Conservation (phyloP, 129 eudicot genomes). For the Arctium minus region DNA sequence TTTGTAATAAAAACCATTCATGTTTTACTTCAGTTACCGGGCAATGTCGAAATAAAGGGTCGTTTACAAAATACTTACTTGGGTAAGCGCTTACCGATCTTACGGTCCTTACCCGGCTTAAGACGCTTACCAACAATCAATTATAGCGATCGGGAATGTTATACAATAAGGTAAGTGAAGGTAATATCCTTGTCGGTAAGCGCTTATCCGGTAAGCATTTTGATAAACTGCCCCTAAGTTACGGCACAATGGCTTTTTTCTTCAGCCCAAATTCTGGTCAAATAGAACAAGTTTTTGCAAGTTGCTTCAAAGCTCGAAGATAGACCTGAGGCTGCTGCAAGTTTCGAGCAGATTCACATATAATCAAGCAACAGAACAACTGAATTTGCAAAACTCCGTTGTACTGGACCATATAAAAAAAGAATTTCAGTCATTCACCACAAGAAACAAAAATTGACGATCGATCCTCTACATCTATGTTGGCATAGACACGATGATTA, state of each 20-base stretch:
- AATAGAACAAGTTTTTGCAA: not conserved
- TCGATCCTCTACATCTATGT: constrained; percentile 15
- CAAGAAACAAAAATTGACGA: constrained; percentile 1
- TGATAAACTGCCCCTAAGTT: too few species aligned
- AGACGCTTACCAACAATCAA: too few species aligned
- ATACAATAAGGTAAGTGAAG: too few species aligned
- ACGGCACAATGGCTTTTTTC: not conserved
- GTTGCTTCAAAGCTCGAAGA: not conserved
- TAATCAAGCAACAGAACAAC: not conserved
- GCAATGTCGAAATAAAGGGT: not conserved
- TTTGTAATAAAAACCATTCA: not conserved
- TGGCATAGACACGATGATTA: not conserved
- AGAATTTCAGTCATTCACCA: too few species aligned
- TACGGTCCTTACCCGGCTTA: too few species aligned
- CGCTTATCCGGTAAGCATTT: too few species aligned
- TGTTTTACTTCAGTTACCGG: not conserved
- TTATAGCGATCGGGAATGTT: too few species aligned
- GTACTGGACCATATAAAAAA: constrained; percentile 6
- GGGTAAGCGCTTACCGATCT: too few species aligned
- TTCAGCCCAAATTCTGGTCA: not conserved
- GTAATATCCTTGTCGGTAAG: too few species aligned
- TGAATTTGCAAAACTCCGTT: constrained; percentile 11
- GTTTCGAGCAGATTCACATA: not conserved
- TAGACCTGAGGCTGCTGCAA: too few species aligned
- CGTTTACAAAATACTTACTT: too few species aligned